These are phyloP conservation scores for Verticillium albo-atrum DNA, from an alignment of 2,329 filamentous ascomycete species.

Conservation along the genomic window DNA sequence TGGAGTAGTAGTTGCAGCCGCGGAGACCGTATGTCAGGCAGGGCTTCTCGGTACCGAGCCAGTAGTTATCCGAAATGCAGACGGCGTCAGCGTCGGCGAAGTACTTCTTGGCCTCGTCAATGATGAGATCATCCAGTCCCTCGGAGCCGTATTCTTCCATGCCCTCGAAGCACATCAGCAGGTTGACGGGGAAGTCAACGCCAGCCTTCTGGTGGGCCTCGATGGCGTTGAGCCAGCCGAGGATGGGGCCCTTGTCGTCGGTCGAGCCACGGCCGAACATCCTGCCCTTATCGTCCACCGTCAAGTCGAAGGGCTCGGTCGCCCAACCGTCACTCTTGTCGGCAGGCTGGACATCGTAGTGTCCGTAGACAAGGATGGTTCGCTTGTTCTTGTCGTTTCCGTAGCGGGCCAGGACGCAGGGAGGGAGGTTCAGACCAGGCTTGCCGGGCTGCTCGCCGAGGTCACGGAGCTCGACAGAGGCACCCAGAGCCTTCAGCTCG, in stretches of 20 bases:
- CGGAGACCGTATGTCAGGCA: conserved; percentile 96
- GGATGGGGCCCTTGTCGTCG: conserved; percentile 95
- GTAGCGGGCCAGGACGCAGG: conserved; percentile 88
- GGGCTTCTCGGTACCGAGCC: conserved; percentile 97
- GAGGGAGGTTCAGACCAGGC: conserved; percentile 85
- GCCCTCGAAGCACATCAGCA: conserved; percentile 98
- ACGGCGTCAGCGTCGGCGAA: conserved; percentile 95
- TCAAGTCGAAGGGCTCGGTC: conserved; percentile 88
- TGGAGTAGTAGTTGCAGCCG: conserved; percentile 95
- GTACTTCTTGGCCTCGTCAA: conserved; percentile 84
- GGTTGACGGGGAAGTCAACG: conserved; percentile 92
- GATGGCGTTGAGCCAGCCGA: conserved; percentile 97
- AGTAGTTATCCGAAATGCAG: conserved; percentile 99
- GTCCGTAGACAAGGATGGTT: conserved; percentile 93
- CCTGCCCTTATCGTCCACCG: conserved; percentile 81
- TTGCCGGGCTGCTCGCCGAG: conserved; percentile 91
- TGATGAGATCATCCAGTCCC: conserved; percentile 91
- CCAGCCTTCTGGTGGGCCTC: conserved; percentile 95
- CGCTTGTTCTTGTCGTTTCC: conserved; percentile 89
- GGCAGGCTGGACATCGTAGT: conserved; percentile 98
- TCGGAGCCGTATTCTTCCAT: conserved; percentile 99
- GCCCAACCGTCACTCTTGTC: conserved; percentile 92
- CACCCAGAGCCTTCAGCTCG: conserved; percentile 80
- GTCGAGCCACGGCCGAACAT: conserved; percentile 97
- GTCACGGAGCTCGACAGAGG: conserved; percentile 78